Evolutionary conservation across 1,139 yeast species (phyloP).

Genomic region (Candida sanyaensis): DNA sequence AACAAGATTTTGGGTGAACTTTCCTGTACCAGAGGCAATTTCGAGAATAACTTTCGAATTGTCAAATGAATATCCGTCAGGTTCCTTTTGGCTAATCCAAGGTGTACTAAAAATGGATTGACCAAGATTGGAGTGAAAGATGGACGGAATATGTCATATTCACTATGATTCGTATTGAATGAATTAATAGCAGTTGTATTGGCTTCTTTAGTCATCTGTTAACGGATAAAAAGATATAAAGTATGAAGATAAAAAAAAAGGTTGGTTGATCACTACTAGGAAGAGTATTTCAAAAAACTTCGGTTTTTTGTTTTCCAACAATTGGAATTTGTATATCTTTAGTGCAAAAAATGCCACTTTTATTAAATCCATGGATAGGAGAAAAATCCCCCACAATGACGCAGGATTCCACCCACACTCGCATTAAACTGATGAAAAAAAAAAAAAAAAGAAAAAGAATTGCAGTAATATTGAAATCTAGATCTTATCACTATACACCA

Average conservation of each 20-base stretch:
- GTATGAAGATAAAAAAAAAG: not conserved
- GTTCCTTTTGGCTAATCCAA: conserved; percentile 26
- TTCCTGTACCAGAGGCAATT: conserved; percentile 68
- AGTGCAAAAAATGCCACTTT: too few species aligned
- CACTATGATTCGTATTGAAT: conserved; percentile 53
- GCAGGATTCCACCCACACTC: not conserved
- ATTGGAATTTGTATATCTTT: too few species aligned
- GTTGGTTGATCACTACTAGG: not conserved
- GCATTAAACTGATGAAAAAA: too few species aligned
- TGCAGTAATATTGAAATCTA: too few species aligned
- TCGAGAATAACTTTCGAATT: conserved; percentile 45
- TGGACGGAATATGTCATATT: conserved; percentile 61
- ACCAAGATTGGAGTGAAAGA: conserved; percentile 51
- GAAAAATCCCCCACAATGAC: too few species aligned
- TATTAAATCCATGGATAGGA: too few species aligned
- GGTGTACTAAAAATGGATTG: conserved; percentile 40
- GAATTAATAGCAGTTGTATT: conserved; percentile 43
- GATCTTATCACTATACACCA: not conserved
- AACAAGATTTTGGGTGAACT: conserved; percentile 53
- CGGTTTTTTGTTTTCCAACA: too few species aligned
- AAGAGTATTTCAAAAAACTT: not conserved
- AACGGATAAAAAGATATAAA: not conserved
- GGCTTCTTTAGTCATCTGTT: conserved; percentile 7
- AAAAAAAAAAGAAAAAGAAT: too few species aligned
- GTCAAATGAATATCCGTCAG: conserved; percentile 14